Conservation (phyloP, 257 asterid genomes). For the Apocynum venetum region DNA sequence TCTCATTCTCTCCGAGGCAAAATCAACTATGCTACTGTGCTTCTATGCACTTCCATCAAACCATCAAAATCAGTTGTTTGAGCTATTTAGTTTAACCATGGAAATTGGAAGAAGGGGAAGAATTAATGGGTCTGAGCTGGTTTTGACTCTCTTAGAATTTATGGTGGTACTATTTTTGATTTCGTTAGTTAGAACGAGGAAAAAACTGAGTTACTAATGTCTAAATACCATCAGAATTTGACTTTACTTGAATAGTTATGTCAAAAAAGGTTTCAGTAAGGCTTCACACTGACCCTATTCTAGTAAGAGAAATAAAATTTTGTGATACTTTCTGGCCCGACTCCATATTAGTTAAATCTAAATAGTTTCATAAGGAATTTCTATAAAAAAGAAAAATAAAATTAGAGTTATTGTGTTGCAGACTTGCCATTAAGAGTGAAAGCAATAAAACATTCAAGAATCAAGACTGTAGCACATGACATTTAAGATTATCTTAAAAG, state of each 20-base stretch:
- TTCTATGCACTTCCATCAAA: neutral
- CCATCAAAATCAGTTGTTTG: neutral
- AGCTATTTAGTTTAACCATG: neutral
- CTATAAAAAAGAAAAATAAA: too few species aligned
- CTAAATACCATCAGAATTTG: too few species aligned
- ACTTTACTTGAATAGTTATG: too few species aligned
- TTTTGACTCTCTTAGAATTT: neutral
- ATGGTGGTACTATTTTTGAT: neutral
- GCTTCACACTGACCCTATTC: too few species aligned
- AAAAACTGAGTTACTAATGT: too few species aligned
- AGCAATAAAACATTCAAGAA: neutral
- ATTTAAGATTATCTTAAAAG: neutral
- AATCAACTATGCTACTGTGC: neutral
- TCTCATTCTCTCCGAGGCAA: too few species aligned
- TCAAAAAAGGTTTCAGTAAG: too few species aligned
- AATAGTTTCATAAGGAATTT: neutral
- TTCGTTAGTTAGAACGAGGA: too few species aligned
- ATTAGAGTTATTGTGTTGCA: neutral
- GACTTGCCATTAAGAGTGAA: neutral
- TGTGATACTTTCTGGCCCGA: too few species aligned
- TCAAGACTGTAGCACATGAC: neutral
- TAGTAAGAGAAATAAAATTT: too few species aligned
- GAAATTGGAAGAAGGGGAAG: neutral
- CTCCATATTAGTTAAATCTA: too few species aligned
- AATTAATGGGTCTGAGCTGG: neutral